phyloP scores from a whole-genome alignment of 78 protist genomes.

The Speleostelium caveatum region DNA sequence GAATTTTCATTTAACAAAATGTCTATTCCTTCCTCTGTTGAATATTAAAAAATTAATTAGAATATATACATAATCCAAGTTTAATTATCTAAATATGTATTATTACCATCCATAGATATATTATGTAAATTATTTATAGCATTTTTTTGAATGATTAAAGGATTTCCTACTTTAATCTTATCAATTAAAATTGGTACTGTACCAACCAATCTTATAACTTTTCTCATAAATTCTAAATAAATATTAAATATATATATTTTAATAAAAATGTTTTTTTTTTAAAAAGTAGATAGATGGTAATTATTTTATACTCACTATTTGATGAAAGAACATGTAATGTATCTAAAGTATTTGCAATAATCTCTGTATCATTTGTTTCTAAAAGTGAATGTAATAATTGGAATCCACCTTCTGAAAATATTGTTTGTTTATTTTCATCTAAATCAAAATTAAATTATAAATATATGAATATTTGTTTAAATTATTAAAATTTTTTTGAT shows the following conservation, averaged over 20 bases:
- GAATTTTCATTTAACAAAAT: neutral
- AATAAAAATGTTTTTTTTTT: neutral
- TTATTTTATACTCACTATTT: conserved; percentile 48
- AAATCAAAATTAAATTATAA: neutral
- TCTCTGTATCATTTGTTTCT: conserved; percentile 7
- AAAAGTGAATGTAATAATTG: conserved; percentile 44
- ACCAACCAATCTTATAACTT: conserved; percentile 48
- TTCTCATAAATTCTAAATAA: conserved; percentile 47
- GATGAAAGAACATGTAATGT: conserved; percentile 32
- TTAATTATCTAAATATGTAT: too few species aligned
- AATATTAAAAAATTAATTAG: too few species aligned
- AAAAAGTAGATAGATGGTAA: neutral
- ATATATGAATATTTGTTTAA: neutral
- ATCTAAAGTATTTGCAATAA: conserved; percentile 23
- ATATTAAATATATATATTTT: neutral
- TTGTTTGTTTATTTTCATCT: conserved; percentile 62
- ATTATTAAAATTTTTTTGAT: neutral
- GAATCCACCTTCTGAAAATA: conserved; percentile 66
- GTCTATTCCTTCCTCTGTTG: conserved; percentile 34
- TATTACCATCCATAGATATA: conserved; percentile 34
- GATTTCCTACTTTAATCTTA: conserved; percentile 18
- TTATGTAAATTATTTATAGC: conserved; percentile 13
- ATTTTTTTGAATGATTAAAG: conserved; percentile 25
- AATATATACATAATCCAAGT: too few species aligned
- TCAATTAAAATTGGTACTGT: conserved; percentile 17